These are phyloP conservation scores for Przewalskia tangutica DNA, from an alignment of 257 asterid genomes.

Conservation along the genomic window DNA sequence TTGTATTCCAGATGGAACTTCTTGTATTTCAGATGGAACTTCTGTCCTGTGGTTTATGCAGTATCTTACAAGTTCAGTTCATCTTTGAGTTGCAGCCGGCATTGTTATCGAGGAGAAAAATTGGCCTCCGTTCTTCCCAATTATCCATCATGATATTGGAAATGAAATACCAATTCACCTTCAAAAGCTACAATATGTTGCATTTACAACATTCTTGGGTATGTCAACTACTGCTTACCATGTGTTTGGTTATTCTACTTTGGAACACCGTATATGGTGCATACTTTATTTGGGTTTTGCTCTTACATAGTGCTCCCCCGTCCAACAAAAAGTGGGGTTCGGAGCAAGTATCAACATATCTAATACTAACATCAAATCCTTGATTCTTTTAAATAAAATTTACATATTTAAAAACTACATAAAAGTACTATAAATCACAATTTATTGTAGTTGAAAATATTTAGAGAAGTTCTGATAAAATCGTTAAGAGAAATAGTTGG, in stretches of 20 bases:
- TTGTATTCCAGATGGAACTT: background rate
- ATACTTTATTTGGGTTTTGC: slow-evolving; percentile 1
- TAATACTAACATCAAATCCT: background rate
- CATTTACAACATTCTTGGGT: slow-evolving; percentile 89
- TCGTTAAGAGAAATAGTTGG: slow-evolving; percentile 8
- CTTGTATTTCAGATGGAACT: background rate
- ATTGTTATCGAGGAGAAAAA: slow-evolving; percentile 77
- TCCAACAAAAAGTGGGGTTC: background rate
- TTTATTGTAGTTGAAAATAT: background rate
- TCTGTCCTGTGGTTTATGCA: background rate
- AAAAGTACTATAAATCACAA: slow-evolving; percentile 1
- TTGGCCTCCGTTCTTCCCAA: slow-evolving; percentile 97
- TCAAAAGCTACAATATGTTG: slow-evolving; percentile 87
- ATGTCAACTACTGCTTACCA: slow-evolving; percentile 17
- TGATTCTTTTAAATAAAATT: background rate
- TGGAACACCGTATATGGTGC: background rate
- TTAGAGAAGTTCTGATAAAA: slow-evolving; percentile 4
- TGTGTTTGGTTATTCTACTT: background rate
- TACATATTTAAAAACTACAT: background rate
- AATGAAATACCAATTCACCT: slow-evolving; percentile 93
- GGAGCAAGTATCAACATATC: background rate
- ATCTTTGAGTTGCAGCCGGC: slow-evolving; percentile 48
- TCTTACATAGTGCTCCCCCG: slow-evolving; percentile 1
- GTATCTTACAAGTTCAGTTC: slow-evolving; percentile 5
- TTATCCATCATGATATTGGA: slow-evolving; percentile 85